Evolutionary conservation across 2,329 filamentous ascomycete genomes (phyloP), one percentile per base, ranked within the genome.

Genomic region (Pezicula neosporulosa): DNA sequence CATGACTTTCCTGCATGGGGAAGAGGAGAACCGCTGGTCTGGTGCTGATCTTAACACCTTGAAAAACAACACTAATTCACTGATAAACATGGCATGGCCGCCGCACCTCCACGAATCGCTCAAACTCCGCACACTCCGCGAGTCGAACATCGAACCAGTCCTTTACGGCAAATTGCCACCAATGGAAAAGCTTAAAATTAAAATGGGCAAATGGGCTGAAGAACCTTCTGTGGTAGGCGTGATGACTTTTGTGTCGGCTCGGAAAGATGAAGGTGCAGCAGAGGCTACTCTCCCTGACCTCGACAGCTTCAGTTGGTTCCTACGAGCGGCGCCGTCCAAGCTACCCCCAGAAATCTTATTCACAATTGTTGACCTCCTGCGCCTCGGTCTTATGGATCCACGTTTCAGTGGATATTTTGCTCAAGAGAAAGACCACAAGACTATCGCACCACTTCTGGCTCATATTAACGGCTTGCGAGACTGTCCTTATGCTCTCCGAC

Each of bases 351-450:
- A 89, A 13, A 72, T 78, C 1, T 77, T 91, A 41, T 97, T 97
- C 65, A 82, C 90, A 1, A 75, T 92, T 0, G 78, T 96, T n/a
- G 94, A 97, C 64, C 78, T 99, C 2, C 79, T 96, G 47, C 82
- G 94, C 19, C 81, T 89, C 56, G 81, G 88, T 0, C 80, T 96
- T 51, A 76, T 85, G 12, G 93, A 97, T 61, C 76, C 86, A 0
- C 83, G 92, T 37, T 76, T 96, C 15, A 90, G 88, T 54, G 87
- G 87, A 16, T 95, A 84, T 70, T 91, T 91, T 56, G 89, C 89
- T 1, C 87, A 94, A 65, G 90, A 97, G 66, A 66, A 74, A 15
- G 74, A 74, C 8, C 84, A 89, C 51, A 70, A 72, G 48, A 90
- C 87, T 0, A 72, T 93, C 13, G 65, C 77, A 33, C 73, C 79